Evolutionary conservation across 305 asterid genomes (phyloP).

Genomic region (Ajuga reptans): DNA sequence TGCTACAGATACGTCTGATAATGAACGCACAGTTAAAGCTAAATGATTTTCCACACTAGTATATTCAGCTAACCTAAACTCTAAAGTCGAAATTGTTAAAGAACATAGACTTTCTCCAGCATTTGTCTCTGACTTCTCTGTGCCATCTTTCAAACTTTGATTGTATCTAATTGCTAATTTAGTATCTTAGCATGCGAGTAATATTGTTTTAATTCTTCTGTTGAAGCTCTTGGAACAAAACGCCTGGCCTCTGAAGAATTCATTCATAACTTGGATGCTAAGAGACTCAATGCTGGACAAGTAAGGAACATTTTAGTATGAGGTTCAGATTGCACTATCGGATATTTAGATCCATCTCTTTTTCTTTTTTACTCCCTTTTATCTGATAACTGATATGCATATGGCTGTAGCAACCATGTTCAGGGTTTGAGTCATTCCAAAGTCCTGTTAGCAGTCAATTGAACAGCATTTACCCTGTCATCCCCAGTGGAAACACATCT

Average conservation of each 20-base stretch:
- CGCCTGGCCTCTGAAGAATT: constrained; percentile 85
- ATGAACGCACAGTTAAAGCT: not conserved
- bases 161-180: constrained; percentile 5
- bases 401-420: constrained; percentile 46
- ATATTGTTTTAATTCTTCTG: constrained; percentile 17
- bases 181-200: constrained; percentile 9
- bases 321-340: not conserved
- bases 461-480: constrained; percentile 32
- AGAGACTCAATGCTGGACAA: constrained; percentile 83
- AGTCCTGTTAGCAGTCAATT: constrained; percentile 35
- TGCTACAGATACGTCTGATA: not conserved
- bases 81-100: not conserved
- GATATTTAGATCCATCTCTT: not conserved
- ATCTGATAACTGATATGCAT: constrained; percentile 27
- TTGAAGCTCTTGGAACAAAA: constrained; percentile 82
- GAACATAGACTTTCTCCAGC: not conserved
- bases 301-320: constrained; percentile 32
- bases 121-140: not conserved
- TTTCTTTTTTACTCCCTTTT: not conserved
- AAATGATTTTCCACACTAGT: not conserved
- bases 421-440: constrained; percentile 37
- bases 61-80: not conserved
- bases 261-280: constrained; percentile 60
- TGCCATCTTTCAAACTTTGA: not conserved
- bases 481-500: constrained; percentile 35